Evolutionary conservation across 371 early-diverging fungal species (phyloP), one percentile per base, ranked within the genome.

Genomic region (Mucor piriformis): DNA sequence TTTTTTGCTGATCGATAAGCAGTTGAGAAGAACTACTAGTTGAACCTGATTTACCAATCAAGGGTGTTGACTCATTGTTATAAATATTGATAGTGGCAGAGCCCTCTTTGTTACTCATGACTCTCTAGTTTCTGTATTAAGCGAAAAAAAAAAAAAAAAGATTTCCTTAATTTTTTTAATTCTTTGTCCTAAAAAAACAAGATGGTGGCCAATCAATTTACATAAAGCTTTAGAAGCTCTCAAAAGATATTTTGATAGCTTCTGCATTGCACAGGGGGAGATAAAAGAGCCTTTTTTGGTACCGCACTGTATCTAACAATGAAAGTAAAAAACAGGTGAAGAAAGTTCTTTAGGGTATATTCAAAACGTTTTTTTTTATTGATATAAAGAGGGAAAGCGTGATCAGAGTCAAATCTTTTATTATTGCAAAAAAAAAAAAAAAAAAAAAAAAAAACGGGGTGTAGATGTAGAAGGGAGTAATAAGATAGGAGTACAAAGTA

Each of bases 61-160:
- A 25, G 1, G 62, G 62, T 8, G 62, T 58, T 1, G 52, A 42
- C 40, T 56, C 57, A 46, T 25, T 58, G 32, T 2, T 55, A 18
- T 42, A 42, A 13, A 52, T 43, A 33, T 59, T 32, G 21, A 51
- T 42, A 15, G 51, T 42, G 24, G 51, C 54, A 3, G 32, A 40
- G 15, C 15, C 24, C 13, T 46, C 12, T 2, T 24, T 46, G 2
- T 24, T 46, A 24, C 13, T 46, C 46, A 46, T 46, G 12, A 5
- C 10, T 8, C 10, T 8, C 18, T 24, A 25, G 10, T 24, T 24
- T 46, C 21, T 11, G 10, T 44, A 6, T 15, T 8, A 21, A 12
- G 7, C 2, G 11, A 18, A 24, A 23, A 44, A 44, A 46, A 3
- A 8, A 46, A 24, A 0, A 42, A 18, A 6, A 38, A n/a, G 16